These are phyloP conservation scores for Fusarium brevicatenulatum DNA, from an alignment of 2,329 filamentous ascomycete genomes.

Conservation along the genomic window DNA sequence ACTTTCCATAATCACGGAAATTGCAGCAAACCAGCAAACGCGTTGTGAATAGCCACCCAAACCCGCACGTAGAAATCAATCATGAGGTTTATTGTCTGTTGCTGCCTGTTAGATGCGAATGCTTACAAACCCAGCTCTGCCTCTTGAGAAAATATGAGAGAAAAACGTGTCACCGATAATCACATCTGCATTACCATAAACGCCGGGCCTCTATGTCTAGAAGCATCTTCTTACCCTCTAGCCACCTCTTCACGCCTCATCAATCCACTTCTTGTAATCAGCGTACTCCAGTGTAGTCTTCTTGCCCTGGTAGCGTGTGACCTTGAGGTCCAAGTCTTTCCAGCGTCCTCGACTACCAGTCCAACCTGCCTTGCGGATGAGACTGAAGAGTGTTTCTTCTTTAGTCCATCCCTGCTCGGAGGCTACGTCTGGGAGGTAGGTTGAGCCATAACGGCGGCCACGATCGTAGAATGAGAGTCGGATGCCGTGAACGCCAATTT, in stretches of 20 bases:
- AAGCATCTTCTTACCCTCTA: constrained; percentile 40
- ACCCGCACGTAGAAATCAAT: constrained; percentile 27
- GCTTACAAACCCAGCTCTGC: constrained; percentile 29
- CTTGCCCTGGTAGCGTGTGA: constrained; percentile 87
- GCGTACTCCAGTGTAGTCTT: constrained; percentile 76
- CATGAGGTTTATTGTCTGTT: constrained; percentile 26
- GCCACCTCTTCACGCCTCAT: constrained; percentile 46
- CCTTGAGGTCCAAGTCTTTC: constrained; percentile 80
- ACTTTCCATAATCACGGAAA: neutral
- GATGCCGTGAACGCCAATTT: constrained; percentile 84
- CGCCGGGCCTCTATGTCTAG: constrained; percentile 44
- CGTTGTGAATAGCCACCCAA: constrained; percentile 4
- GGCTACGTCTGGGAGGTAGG: constrained; percentile 93
- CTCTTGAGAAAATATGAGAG: constrained; percentile 24
- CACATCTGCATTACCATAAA: constrained; percentile 29
- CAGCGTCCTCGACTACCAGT: constrained; percentile 80
- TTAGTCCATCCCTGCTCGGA: constrained; percentile 94
- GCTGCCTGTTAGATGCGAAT: constrained; percentile 19
- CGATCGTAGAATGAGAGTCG: constrained; percentile 85
- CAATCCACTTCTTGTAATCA: constrained; percentile 88
- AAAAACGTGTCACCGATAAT: constrained; percentile 16
- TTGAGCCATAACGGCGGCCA: constrained; percentile 80
- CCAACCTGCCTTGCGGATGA: constrained; percentile 97
- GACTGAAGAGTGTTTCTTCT: constrained; percentile 87
- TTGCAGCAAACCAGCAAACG: neutral